Conservation (phyloP, 1,139 yeast species). For the Candida sp. region DNA sequence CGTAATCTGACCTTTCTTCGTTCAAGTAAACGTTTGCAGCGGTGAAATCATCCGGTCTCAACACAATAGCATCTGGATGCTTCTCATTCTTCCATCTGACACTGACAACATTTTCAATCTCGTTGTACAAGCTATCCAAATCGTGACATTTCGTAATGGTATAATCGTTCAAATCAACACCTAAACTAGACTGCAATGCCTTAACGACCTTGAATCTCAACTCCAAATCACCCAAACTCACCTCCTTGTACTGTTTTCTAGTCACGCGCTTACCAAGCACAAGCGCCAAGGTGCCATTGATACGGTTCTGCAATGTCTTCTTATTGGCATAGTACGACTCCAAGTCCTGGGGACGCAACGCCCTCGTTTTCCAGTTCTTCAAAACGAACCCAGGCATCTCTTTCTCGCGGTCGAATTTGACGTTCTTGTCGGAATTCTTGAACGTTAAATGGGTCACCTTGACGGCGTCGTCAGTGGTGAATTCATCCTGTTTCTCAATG, state of each 20-base stretch:
- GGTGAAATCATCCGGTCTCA: slow-evolving; percentile 43
- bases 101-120: slow-evolving; percentile 47
- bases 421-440: slow-evolving; percentile 36
- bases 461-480: slow-evolving; percentile 32
- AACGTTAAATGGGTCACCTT: slow-evolving; percentile 41
- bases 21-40: slow-evolving; percentile 57
- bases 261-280: slow-evolving; percentile 16
- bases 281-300: slow-evolving; percentile 29
- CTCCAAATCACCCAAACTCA: slow-evolving; percentile 49
- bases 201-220: slow-evolving; percentile 64
- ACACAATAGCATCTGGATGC: slow-evolving; percentile 70
- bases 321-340: slow-evolving; percentile 30
- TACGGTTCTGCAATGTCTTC: slow-evolving; percentile 25
- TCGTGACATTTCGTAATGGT: slow-evolving; percentile 54
- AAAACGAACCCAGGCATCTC: slow-evolving; percentile 43
- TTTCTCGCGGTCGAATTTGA: slow-evolving; percentile 27
- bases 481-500: slow-evolving; percentile 45
- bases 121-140: slow-evolving; percentile 47
- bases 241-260: slow-evolving; percentile 17
- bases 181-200: slow-evolving; percentile 59
- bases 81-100: slow-evolving; percentile 62
- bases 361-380: slow-evolving; percentile 37
- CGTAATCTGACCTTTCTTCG: slow-evolving; percentile 32
- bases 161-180: slow-evolving; percentile 70
- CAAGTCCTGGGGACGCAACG: slow-evolving; percentile 28